Base-by-base conservation (phyloP, 2,329 filamentous ascomycete species). In the Huntiella savannae region DNA sequence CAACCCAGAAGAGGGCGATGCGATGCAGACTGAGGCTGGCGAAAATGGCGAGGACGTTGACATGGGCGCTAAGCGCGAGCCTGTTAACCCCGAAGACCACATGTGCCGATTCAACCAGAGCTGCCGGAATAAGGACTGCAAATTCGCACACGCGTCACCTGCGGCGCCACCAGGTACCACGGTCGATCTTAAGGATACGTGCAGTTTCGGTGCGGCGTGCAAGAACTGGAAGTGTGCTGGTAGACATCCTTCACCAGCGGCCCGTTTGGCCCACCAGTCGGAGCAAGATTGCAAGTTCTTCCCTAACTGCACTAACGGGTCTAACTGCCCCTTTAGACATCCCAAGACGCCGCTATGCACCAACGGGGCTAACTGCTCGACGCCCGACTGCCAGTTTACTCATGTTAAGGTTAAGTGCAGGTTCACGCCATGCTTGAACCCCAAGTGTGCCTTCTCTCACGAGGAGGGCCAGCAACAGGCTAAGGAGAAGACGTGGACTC, bases 191-290 rank as follows among this genome's bases (percentile, higher is more conserved):
- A 74, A 70, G 49, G 85, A 93, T 56, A 69, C 72, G 13, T 98
- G 91, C 65, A 73, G 73, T 13, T 96, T 82, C 55, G 88, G 86
- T 15, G 85, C 77, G 2, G 86, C 86, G 6, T 98, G 91, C 75
- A 93, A 91, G 65, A 98, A 96, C 68, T 73, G 76, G 56, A 96
- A 96, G 65, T 98, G 91, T 58, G 82, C 82, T 6, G 87, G 74
- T 28, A 82, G 85, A 49, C 91, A 98, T 61, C 91, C 91, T 2
- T 95, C 87, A 5, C 91, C 91, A 1, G 86, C 88, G 4, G 73
- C 82, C 54, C 83, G 77, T 59, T 65, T 74, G 44, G 77, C 79
- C 19, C 83, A 88, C 59, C 82, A 93, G 63, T 72, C 77, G 49
- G 82, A 91, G 60, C 77, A 82, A 60, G 79, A 92, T 56, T 94